Percentiles rank a stretch among this genome's conserved stretches.
Evolutionary conservation across 1,139 yeast species (phyloP).

Genomic region (Eremothecium cymbalariae): DNA sequence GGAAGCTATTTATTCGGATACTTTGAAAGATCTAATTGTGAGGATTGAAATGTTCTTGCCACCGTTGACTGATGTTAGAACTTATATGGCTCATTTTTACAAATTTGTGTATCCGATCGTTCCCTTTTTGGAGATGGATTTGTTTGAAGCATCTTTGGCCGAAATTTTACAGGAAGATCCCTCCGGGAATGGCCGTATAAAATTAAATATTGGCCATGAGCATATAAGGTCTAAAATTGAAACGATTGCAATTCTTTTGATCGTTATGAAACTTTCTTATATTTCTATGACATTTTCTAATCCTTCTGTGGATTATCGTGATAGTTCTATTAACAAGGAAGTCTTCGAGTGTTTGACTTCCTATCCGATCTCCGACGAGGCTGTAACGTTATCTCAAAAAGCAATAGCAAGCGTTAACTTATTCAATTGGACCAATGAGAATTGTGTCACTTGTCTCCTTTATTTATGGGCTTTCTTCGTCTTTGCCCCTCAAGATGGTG

Average conservation of each 20-base stretch:
- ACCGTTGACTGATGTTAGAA: constrained; percentile 17
- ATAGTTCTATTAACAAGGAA: not conserved
- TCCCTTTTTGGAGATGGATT: constrained; percentile 23
- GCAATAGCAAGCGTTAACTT: constrained; percentile 25
- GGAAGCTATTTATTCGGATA: constrained; percentile 21
- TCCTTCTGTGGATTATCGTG: constrained; percentile 3
- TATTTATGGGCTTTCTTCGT: constrained; percentile 29
- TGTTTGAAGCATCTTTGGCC: constrained; percentile 23
- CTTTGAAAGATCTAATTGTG: constrained; percentile 17
- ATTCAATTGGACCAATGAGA: constrained; percentile 28
- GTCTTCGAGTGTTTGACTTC: constrained; percentile 6
- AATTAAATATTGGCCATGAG: constrained; percentile 20
- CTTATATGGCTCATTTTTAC: constrained; percentile 25
- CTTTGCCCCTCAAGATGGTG: constrained; percentile 31
- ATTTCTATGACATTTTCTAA: constrained; percentile 14
- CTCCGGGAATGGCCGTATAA: constrained; percentile 14
- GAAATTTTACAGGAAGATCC: constrained; percentile 18
- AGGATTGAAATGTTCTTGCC: constrained; percentile 23
- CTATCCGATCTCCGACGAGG: constrained; percentile 22
- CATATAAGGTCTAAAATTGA: constrained; percentile 27
- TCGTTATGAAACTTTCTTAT: constrained; percentile 26
- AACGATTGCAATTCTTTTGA: constrained; percentile 21
- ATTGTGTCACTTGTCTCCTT: constrained; percentile 23
- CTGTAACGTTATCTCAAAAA: constrained; percentile 20
- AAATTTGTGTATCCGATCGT: constrained; percentile 22